Conservation (phyloP, 2,329 filamentous ascomycete species). For the Ceratocystis cubensis region DNA sequence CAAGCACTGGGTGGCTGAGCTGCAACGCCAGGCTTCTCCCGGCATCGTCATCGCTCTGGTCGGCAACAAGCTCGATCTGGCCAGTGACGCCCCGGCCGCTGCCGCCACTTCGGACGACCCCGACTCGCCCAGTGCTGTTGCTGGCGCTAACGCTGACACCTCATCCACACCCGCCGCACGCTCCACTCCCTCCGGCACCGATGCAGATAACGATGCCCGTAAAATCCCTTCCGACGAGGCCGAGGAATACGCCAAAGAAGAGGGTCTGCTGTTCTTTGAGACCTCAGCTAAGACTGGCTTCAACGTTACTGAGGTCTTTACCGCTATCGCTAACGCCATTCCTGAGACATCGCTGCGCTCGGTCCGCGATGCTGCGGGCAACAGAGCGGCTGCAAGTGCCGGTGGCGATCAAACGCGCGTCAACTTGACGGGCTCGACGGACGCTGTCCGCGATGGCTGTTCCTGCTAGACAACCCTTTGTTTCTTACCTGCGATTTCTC, state of each 20-base stretch:
- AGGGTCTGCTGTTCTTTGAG: conserved; percentile 90
- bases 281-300: conserved; percentile 93
- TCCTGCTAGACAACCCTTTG: conserved; percentile 49
- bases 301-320: conserved; percentile 93
- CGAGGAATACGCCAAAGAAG: conserved; percentile 86
- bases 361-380: conserved; percentile 56
- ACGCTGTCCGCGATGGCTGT: conserved; percentile 77
- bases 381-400: conserved; percentile 39
- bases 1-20: conserved; percentile 96
- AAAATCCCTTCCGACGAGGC: conserved; percentile 88
- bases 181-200: conserved; percentile 27
- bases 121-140: conserved; percentile 30
- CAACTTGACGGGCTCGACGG: conserved; percentile 61
- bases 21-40: conserved; percentile 88
- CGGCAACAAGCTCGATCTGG: conserved; percentile 91
- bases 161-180: conserved; percentile 33
- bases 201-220: conserved; percentile 57
- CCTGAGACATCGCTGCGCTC: conserved; percentile 94
- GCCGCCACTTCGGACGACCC: conserved; percentile 38
- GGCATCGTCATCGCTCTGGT: conserved; percentile 96
- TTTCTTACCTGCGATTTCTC: not conserved
- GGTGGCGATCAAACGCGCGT: conserved; percentile 62
- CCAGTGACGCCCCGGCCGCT: conserved; percentile 41
- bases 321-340: conserved; percentile 94
- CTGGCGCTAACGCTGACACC: conserved; percentile 30